Conservation (phyloP, 2,329 filamentous ascomycete species). For the Ramichloridium luteum region DNA sequence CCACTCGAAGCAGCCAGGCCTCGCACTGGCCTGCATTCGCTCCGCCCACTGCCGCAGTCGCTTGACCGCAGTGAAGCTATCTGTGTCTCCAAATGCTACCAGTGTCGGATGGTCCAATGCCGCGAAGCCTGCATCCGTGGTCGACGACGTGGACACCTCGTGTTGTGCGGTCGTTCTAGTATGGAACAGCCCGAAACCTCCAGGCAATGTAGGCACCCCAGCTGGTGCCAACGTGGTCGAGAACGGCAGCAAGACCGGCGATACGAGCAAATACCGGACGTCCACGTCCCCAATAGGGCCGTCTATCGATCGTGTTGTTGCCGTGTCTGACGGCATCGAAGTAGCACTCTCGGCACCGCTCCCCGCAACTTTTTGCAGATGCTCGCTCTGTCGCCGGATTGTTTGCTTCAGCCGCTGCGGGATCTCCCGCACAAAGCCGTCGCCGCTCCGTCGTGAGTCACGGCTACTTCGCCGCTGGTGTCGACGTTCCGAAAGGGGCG, state of each 20-base stretch:
- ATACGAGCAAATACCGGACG: constrained; percentile 34
- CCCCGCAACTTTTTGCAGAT: no score
- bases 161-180: constrained; percentile 10
- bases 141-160: no score
- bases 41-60: constrained; percentile 56
- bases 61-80: constrained; percentile 56
- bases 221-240: constrained; percentile 24
- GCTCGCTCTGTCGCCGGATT: constrained; percentile 14
- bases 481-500: constrained; percentile 26
- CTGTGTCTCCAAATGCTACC: constrained; percentile 61
- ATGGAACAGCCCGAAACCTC: constrained; percentile 3
- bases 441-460: constrained; percentile 25
- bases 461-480: constrained; percentile 24
- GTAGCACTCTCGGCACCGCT: no score
- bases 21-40: constrained; percentile 33
- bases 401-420: constrained; percentile 23
- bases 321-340: no score
- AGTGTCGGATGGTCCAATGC: constrained; percentile 46
- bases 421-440: constrained; percentile 27
- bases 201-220: constrained; percentile 17
- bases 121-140: constrained; percentile 35
- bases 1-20: constrained; percentile 26
- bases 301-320: no score
- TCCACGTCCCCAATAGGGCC: no score
- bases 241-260: constrained; percentile 34